Percentiles rank a stretch among this genome's conserved stretches.
Conservation (phyloP, 805 yeast species). For the Nakazawaea wyomingensis region DNA sequence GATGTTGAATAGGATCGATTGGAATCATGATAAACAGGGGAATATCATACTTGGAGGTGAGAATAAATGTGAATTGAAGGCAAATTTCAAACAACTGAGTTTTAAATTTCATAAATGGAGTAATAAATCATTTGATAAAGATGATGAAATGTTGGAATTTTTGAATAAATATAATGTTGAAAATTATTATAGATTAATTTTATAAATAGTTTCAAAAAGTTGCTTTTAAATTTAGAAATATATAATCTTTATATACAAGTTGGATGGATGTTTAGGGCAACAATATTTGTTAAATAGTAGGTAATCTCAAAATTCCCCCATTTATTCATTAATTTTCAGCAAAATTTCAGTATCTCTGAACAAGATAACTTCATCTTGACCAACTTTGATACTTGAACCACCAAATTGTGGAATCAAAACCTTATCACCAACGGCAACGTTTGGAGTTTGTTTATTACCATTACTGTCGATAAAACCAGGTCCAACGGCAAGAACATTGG, state of each 20-base stretch:
- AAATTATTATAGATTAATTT: slow-evolving; percentile 46
- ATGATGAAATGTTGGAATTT: slow-evolving; percentile 44
- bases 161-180: slow-evolving; percentile 49
- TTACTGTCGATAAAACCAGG: slow-evolving; percentile 80
- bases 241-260: background rate
- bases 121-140: slow-evolving; percentile 45
- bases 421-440: slow-evolving; percentile 85
- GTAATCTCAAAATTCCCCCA: too few species aligned
- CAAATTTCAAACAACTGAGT: slow-evolving; percentile 65
- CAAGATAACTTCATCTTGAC: slow-evolving; percentile 74
- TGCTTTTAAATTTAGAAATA: slow-evolving; percentile 2
- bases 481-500: slow-evolving; percentile 88
- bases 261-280: too few species aligned
- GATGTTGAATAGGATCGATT: slow-evolving; percentile 55
- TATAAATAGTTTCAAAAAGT: background rate
- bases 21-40: slow-evolving; percentile 51
- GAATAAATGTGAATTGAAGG: slow-evolving; percentile 46
- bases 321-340: slow-evolving; percentile 76
- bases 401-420: slow-evolving; percentile 94
- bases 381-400: slow-evolving; percentile 83
- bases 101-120: slow-evolving; percentile 67
- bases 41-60: slow-evolving; percentile 15
- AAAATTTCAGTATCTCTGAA: slow-evolving; percentile 93
- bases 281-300: too few species aligned
- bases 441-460: slow-evolving; percentile 68